Evolutionary conservation across 1,284 basidiomycete genomes (phyloP).

Genomic region (Sanghuangporus baumii): DNA sequence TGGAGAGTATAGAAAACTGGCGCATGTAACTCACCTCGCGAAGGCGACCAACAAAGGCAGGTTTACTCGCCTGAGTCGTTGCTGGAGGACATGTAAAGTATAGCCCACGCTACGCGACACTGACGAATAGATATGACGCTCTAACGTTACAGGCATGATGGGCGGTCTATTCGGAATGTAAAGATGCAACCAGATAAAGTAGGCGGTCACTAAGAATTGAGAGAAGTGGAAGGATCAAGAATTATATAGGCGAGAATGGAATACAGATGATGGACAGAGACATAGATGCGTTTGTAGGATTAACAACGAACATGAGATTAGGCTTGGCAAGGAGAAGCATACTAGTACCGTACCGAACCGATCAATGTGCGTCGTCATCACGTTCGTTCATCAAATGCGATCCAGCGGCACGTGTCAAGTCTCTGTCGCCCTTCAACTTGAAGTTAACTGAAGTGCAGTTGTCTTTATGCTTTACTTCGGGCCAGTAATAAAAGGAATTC

Average conservation of each 20-base stretch:
- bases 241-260: background rate
- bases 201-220: background rate
- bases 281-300: background rate
- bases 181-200: no score
- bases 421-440: no score
- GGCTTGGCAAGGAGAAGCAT: no score
- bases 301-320: background rate
- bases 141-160: background rate
- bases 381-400: no score
- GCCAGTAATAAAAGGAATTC: no score
- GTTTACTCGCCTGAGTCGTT: conserved; percentile 11
- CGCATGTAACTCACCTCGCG: background rate
- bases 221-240: background rate
- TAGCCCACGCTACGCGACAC: background rate
- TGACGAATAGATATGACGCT: background rate
- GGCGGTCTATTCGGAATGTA: background rate
- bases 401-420: no score
- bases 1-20: background rate
- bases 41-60: conserved; percentile 14
- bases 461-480: no score
- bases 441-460: no score
- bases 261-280: background rate
- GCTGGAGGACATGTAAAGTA: background rate
- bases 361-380: no score
- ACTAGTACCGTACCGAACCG: no score